Evolutionary conservation across 2,329 filamentous ascomycete species (phyloP).

Genomic region (Ophiocordyceps australis): DNA sequence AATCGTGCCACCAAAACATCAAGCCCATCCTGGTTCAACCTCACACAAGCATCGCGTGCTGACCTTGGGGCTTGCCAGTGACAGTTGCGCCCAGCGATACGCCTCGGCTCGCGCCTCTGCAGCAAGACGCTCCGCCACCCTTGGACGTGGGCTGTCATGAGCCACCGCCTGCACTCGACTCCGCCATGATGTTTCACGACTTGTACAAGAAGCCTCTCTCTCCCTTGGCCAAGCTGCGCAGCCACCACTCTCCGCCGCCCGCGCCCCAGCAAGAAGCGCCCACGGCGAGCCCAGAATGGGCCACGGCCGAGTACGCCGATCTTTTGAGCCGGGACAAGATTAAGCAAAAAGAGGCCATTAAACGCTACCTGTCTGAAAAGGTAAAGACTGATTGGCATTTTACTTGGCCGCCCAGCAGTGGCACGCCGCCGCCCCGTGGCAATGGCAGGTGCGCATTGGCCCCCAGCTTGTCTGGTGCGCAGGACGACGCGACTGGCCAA

Average conservation of each 20-base stretch:
- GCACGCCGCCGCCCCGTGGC: background rate
- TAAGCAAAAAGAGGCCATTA: constrained; percentile 45
- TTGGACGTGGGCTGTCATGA: background rate
- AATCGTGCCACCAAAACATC: too few relatives aligned
- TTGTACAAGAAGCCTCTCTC: constrained; percentile 37
- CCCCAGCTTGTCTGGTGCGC: background rate
- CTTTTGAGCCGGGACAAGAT: constrained; percentile 41
- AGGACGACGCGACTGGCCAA: background rate
- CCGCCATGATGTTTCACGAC: constrained; percentile 37
- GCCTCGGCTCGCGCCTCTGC: too few relatives aligned
- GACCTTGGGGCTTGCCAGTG: too few relatives aligned
- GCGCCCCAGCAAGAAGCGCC: constrained; percentile 11
- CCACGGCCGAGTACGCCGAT: constrained; percentile 38
- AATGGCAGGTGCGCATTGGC: too few relatives aligned
- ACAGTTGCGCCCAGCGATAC: too few relatives aligned
- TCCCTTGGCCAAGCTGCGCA: constrained; percentile 31
- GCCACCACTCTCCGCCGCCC: constrained; percentile 13
- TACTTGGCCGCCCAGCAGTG: constrained; percentile 26
- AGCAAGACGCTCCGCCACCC: background rate
- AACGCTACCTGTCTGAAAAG: constrained; percentile 31
- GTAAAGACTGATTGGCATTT: constrained; percentile 44
- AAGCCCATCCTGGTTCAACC: too few relatives aligned
- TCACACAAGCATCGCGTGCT: too few relatives aligned
- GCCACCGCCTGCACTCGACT: background rate
- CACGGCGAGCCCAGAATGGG: constrained; percentile 13